Evolutionary conservation across 805 yeast species (phyloP).

Genomic region (Debaryomyces hansenii): DNA sequence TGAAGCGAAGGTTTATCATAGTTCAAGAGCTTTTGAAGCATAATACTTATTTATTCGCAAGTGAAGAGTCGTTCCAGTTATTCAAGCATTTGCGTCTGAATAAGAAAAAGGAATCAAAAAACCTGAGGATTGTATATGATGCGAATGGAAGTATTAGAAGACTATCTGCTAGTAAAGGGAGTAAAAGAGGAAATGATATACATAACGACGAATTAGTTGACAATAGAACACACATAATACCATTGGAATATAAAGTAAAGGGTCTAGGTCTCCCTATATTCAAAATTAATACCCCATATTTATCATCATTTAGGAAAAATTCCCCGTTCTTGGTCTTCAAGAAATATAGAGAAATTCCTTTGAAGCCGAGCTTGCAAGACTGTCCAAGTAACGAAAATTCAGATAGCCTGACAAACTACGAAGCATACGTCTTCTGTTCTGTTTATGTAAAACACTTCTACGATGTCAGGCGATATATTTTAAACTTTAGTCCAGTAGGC

Average conservation of each 20-base stretch:
- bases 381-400: conserved; percentile 16
- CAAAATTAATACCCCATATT: conserved; percentile 35
- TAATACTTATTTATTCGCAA: conserved; percentile 28
- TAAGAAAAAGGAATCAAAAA: conserved; percentile 20
- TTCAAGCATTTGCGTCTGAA: conserved; percentile 27
- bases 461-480: conserved; percentile 24
- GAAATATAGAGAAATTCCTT: conserved; percentile 30
- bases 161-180: conserved; percentile 5
- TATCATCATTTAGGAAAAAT: conserved; percentile 34
- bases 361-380: conserved; percentile 15
- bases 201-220: conserved; percentile 17
- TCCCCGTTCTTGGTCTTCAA: conserved; percentile 35
- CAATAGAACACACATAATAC: conserved; percentile 30
- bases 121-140: conserved; percentile 20
- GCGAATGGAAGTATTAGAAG: conserved; percentile 17
- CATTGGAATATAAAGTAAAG: conserved; percentile 26
- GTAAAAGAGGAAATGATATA: conserved; percentile 3
- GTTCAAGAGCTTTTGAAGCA: conserved; percentile 33
- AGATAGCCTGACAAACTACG: conserved; percentile 27
- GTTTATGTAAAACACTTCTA: conserved; percentile 29
- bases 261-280: conserved; percentile 40
- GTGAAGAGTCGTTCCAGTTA: conserved; percentile 23
- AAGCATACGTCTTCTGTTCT: conserved; percentile 33
- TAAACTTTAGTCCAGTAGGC: conserved; percentile 23
- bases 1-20: conserved; percentile 30